Evolutionary conservation across 2,329 filamentous ascomycete genomes (phyloP).

Genomic region (Sphaerulina musiva): DNA sequence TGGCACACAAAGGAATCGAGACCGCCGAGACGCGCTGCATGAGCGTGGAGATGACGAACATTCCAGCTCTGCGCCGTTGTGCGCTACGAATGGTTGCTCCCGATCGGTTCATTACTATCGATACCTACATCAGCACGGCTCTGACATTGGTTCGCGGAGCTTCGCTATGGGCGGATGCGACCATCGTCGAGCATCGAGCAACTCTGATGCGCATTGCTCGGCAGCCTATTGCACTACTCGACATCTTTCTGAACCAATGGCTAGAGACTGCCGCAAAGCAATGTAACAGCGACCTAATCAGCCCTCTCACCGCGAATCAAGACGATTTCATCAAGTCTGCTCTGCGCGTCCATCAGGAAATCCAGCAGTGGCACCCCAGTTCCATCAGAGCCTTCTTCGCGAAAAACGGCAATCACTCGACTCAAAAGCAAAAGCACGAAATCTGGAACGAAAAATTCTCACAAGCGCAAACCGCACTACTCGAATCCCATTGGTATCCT

Average conservation of each 20-base stretch:
- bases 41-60: slow-evolving; percentile 15
- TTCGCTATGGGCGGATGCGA: slow-evolving; percentile 13
- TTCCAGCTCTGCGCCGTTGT: slow-evolving; percentile 20
- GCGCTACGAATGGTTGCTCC: slow-evolving; percentile 17
- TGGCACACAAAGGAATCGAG: slow-evolving; percentile 12
- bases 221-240: background rate
- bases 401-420: slow-evolving; percentile 17
- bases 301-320: background rate
- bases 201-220: slow-evolving; percentile 4
- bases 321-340: background rate
- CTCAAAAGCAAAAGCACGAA: slow-evolving; percentile 1
- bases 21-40: background rate
- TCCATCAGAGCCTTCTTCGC: slow-evolving; percentile 22
- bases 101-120: slow-evolving; percentile 6
- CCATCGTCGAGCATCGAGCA: background rate
- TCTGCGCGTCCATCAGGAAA: background rate
- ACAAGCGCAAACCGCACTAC: background rate
- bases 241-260: slow-evolving; percentile 1
- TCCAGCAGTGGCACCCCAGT: slow-evolving; percentile 1
- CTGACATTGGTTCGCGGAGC: slow-evolving; percentile 13
- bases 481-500: background rate
- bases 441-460: slow-evolving; percentile 24
- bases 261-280: background rate
- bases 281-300: slow-evolving; percentile 2
- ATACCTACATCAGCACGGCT: slow-evolving; percentile 12